Evolutionary conservation across 202 grass and related monocot genomes (phyloP).

Genomic region (Cymbopogon flexuosus): DNA sequence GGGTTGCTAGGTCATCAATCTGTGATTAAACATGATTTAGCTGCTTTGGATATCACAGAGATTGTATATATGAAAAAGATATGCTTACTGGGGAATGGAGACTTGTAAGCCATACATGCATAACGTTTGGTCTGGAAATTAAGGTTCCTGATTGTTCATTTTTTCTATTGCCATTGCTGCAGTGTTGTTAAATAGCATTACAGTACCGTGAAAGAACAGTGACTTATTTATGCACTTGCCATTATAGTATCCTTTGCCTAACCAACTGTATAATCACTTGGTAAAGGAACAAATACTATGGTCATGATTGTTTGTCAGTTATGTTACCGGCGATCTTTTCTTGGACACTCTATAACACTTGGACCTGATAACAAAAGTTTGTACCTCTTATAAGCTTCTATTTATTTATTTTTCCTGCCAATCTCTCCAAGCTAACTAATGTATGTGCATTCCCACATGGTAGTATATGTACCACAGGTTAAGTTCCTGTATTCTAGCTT

Average conservation of each 20-base stretch:
- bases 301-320: not conserved
- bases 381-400: not conserved
- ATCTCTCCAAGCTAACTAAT: conserved; percentile 23
- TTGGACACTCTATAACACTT: not conserved
- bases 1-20: not conserved
- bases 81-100: not conserved
- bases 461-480: conserved; percentile 18
- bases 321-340: not conserved
- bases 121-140: not conserved
- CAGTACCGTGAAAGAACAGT: not conserved
- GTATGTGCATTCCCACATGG: conserved; percentile 13
- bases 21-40: not conserved
- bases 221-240: not conserved
- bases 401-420: conserved; percentile 7
- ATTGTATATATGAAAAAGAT: not conserved
- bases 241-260: not conserved
- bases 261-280: conserved; percentile 11
- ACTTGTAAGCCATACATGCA: not conserved
- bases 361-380: not conserved
- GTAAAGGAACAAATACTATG: conserved; percentile 14
- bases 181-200: not conserved
- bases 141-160: not conserved
- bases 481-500: conserved; percentile 17
- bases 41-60: conserved; percentile 11
- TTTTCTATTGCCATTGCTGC: not conserved